Percentiles rank a stretch among this genome's conserved stretches.
Conservation (phyloP, 2,329 filamentous ascomycete genomes). For the Shiraia bambusicola region DNA sequence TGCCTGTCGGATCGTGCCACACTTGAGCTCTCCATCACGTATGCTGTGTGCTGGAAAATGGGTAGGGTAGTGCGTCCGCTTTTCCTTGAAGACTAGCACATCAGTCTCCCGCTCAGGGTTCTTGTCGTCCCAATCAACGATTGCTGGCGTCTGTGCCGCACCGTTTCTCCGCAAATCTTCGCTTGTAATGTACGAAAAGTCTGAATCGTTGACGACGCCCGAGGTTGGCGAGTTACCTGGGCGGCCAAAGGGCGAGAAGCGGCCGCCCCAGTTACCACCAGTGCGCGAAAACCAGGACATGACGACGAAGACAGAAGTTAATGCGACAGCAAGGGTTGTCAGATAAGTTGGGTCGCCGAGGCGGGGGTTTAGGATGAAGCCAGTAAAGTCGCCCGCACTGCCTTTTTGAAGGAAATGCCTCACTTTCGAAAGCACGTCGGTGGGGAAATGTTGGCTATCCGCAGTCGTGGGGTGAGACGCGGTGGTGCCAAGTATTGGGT, state of each 20-base stretch:
- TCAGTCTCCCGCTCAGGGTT: slow-evolving; percentile 62
- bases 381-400: slow-evolving; percentile 21
- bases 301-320: slow-evolving; percentile 46
- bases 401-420: slow-evolving; percentile 21
- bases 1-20: slow-evolving; percentile 67
- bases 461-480: slow-evolving; percentile 13
- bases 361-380: slow-evolving; percentile 32
- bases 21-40: slow-evolving; percentile 68
- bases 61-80: slow-evolving; percentile 65
- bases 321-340: slow-evolving; percentile 35
- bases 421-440: slow-evolving; percentile 24
- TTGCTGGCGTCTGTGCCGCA: slow-evolving; percentile 45
- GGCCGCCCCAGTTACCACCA: slow-evolving; percentile 46
- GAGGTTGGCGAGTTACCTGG: slow-evolving; percentile 38
- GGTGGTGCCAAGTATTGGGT: slow-evolving; percentile 31
- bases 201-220: slow-evolving; percentile 69
- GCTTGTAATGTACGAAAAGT: slow-evolving; percentile 82
- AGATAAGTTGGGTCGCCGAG: slow-evolving; percentile 39
- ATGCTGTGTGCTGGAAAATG: slow-evolving; percentile 77
- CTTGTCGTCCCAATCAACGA: slow-evolving; percentile 44
- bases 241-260: slow-evolving; percentile 54
- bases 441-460: slow-evolving; percentile 11
- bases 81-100: slow-evolving; percentile 68
- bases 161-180: slow-evolving; percentile 61
- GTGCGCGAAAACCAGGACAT: slow-evolving; percentile 53